Evolutionary conservation across 2,329 filamentous ascomycete genomes (phyloP).

Genomic region (Verticillium isaacii): DNA sequence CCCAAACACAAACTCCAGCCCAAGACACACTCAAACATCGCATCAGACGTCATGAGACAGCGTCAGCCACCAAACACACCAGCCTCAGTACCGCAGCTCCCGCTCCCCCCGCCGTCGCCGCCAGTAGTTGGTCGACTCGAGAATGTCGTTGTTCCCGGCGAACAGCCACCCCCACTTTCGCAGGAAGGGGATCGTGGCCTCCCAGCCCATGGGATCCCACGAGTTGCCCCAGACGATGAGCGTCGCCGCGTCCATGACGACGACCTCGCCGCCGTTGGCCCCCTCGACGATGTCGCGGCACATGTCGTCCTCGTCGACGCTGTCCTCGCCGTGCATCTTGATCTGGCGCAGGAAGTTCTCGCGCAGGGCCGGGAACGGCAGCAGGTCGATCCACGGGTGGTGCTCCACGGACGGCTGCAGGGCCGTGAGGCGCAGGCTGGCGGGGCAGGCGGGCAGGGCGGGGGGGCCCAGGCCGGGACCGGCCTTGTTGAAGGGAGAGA

Average conservation of each 20-base stretch:
- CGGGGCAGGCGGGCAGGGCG: neutral
- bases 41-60: neutral
- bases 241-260: constrained; percentile 14
- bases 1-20: neutral
- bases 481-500: constrained; percentile 6
- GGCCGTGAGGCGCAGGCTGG: constrained; percentile 19
- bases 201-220: constrained; percentile 39
- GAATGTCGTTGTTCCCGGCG: constrained; percentile 27
- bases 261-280: neutral
- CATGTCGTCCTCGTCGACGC: constrained; percentile 15
- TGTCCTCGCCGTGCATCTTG: neutral
- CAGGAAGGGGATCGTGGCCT: constrained; percentile 37
- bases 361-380: constrained; percentile 27
- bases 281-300: neutral
- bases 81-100: neutral
- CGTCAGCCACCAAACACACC: too few species aligned
- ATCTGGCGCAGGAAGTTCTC: constrained; percentile 22
- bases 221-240: constrained; percentile 45
- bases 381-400: constrained; percentile 30
- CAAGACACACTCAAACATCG: neutral
- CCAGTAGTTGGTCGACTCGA: constrained; percentile 32
- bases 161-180: constrained; percentile 38
- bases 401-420: constrained; percentile 22
- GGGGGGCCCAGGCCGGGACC: constrained; percentile 4
- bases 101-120: constrained; percentile 9